Evolutionary conservation across 306 rosid genomes (phyloP).

Genomic region (Urtica urens): DNA sequence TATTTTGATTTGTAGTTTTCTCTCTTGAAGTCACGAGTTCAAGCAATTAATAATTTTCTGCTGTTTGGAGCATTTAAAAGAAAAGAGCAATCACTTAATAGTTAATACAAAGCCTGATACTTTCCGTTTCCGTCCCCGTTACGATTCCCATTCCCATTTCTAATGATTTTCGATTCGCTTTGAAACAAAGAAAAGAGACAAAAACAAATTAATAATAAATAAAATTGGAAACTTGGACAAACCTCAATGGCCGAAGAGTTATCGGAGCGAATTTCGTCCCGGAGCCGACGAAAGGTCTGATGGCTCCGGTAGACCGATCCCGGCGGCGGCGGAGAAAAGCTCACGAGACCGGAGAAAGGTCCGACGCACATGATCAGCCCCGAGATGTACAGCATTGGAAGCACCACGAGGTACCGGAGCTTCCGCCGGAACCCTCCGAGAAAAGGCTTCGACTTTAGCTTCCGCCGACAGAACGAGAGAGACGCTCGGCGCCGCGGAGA

Average conservation of each 20-base stretch:
- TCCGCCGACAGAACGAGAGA: conserved; percentile 24
- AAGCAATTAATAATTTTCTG: no score
- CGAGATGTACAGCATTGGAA: conserved; percentile 64
- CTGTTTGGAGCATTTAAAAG: no score
- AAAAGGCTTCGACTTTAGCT: conserved; percentile 41
- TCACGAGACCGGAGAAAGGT: conserved; percentile 57
- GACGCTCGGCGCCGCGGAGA: conserved; percentile 76
- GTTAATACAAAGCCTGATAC: no score
- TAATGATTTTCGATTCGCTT: no score
- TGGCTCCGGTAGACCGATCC: conserved; percentile 78
- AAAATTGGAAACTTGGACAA: no score
- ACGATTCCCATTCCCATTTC: no score
- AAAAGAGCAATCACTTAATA: no score
- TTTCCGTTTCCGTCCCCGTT: no score
- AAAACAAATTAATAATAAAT: no score
- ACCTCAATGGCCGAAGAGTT: conserved; percentile 77
- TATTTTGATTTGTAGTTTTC: no score
- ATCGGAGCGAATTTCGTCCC: conserved; percentile 47
- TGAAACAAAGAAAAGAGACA: no score
- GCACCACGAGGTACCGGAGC: conserved; percentile 56
- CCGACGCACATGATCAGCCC: conserved; percentile 84
- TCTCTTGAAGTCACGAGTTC: no score
- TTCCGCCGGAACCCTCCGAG: conserved; percentile 56
- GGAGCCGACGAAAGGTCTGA: conserved; percentile 42
- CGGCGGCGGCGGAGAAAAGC: conserved; percentile 35